These are phyloP conservation scores for Penicillium coprophilum DNA, from an alignment of 495 filamentous ascomycete genomes.

Conservation along the genomic window DNA sequence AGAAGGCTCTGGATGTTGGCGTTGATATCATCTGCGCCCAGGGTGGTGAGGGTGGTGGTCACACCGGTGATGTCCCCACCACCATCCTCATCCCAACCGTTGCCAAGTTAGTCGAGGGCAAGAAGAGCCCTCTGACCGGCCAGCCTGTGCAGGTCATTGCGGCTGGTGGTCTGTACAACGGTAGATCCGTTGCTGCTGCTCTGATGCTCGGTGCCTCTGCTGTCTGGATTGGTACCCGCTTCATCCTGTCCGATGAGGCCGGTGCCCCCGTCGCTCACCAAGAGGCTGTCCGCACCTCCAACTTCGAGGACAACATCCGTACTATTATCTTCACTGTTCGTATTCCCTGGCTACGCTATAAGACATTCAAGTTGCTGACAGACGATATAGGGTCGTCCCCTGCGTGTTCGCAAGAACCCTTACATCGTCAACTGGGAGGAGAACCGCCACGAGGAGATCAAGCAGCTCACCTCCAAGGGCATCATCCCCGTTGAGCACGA, in stretches of 20 bases:
- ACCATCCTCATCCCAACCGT: slow-evolving; percentile 88
- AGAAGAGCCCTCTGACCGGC: slow-evolving; percentile 85
- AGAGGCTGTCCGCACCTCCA: slow-evolving; percentile 88
- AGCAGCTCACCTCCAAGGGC: slow-evolving; percentile 83
- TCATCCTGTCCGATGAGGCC: slow-evolving; percentile 90
- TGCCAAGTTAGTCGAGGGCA: slow-evolving; percentile 73
- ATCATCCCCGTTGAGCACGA: slow-evolving; percentile 92
- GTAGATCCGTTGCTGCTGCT: slow-evolving; percentile 82
- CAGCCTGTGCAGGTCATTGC: slow-evolving; percentile 85
- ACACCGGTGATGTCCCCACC: slow-evolving; percentile 89
- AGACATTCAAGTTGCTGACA: slow-evolving; percentile 20
- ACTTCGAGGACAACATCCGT: slow-evolving; percentile 91
- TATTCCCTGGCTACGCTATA: slow-evolving; percentile 1
- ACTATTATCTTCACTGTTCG: slow-evolving; percentile 94
- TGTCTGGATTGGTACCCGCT: slow-evolving; percentile 96
- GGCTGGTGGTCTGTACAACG: slow-evolving; percentile 92
- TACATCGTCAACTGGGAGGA: slow-evolving; percentile 97
- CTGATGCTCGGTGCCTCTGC: slow-evolving; percentile 89
- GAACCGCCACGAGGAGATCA: slow-evolving; percentile 85
- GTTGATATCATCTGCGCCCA: slow-evolving; percentile 92
- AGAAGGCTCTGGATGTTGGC: slow-evolving; percentile 86
- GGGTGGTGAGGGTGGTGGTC: slow-evolving; percentile 87
- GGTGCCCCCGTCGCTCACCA: slow-evolving; percentile 93
- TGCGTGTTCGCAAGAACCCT: slow-evolving; percentile 87
- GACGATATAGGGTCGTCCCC: slow-evolving; percentile 68